Conservation (phyloP, 306 rosid species). For the Mimosa bimucronata region DNA sequence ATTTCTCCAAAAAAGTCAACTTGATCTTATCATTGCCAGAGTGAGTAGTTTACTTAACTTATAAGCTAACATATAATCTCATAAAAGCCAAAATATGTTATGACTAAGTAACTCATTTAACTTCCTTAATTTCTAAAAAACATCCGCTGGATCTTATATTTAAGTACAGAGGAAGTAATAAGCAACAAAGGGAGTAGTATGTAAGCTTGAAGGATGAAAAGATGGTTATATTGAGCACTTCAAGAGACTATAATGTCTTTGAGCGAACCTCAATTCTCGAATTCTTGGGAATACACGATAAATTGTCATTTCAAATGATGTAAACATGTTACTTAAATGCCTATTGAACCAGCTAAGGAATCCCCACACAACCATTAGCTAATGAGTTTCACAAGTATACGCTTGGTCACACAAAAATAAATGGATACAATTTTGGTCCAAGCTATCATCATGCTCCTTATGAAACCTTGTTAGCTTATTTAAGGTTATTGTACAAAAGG, state of each 20-base stretch:
- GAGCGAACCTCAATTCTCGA: not conserved
- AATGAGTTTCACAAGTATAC: not conserved
- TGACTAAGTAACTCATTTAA: too few species aligned
- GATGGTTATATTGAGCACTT: not conserved
- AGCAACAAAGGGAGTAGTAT: too few species aligned
- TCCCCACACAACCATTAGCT: not conserved
- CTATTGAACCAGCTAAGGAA: not conserved
- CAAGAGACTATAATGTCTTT: not conserved
- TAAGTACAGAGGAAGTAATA: too few species aligned
- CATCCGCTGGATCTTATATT: too few species aligned
- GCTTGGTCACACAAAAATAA: not conserved
- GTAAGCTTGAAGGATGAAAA: not conserved
- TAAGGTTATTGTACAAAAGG: not conserved
- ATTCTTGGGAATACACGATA: not conserved
- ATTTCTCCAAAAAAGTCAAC: too few species aligned
- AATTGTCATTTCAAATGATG: not conserved
- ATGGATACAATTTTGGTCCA: not conserved
- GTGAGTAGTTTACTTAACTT: too few species aligned
- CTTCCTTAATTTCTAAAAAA: too few species aligned
- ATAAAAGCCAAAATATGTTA: too few species aligned
- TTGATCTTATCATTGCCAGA: too few species aligned
- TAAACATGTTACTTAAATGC: not conserved
- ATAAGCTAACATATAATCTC: too few species aligned
- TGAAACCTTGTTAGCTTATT: not conserved
- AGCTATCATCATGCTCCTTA: not conserved